Evolutionary conservation across 2,329 filamentous ascomycete genomes (phyloP).

Genomic region (Arthrocladium fulminans): DNA sequence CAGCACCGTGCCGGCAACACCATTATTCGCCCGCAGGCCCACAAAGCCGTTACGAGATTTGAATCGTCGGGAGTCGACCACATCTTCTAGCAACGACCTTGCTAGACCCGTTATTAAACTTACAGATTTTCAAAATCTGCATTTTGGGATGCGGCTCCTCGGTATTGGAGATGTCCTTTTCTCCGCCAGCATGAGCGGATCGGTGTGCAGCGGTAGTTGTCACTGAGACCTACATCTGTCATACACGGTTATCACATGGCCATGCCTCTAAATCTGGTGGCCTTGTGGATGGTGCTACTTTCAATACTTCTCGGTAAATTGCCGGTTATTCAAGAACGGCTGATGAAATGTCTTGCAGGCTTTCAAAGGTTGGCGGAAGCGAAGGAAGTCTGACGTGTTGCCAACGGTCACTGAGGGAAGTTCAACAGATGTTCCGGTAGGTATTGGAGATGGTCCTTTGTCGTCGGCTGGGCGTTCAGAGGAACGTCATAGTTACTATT

Average conservation of each 20-base stretch:
- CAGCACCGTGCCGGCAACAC: no score
- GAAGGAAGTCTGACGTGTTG: neutral
- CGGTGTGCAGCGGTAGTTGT: neutral
- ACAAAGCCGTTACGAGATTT: no score
- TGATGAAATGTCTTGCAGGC: neutral
- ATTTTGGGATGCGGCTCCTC: no score
- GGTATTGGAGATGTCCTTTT: no score
- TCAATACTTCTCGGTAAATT: neutral
- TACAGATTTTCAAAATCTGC: no score
- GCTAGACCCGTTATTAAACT: no score
- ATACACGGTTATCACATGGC: neutral
- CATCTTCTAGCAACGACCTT: no score
- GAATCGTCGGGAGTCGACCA: no score
- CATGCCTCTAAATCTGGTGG: neutral
- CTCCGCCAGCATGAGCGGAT: neutral
- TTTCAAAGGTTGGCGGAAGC: neutral
- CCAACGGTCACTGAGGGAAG: neutral
- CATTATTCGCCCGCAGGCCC: no score
- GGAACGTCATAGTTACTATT: no score
- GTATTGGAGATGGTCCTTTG: no score
- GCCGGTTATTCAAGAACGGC: neutral
- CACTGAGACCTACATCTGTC: neutral
- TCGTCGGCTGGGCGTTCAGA: no score
- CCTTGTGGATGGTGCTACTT: neutral
- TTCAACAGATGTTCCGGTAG: neutral